Percentiles rank a stretch among this genome's conserved stretches.
Evolutionary conservation across 2,329 filamentous ascomycete species (phyloP).

Genomic region (Oidium heveae): DNA sequence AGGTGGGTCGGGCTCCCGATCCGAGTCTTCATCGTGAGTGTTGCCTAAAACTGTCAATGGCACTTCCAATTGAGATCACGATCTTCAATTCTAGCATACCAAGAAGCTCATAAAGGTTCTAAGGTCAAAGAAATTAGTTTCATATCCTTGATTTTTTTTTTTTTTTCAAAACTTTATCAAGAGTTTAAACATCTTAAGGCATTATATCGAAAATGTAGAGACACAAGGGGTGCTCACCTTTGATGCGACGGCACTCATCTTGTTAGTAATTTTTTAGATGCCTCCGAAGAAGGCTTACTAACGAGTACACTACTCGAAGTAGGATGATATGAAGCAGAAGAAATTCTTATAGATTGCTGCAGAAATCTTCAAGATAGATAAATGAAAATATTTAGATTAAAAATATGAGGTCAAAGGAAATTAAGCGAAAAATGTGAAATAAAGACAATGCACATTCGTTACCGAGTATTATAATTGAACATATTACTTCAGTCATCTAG

Average conservation of each 20-base stretch:
- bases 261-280: slow-evolving; percentile 14
- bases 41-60: slow-evolving; percentile 19
- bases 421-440: not conserved
- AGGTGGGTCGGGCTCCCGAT: slow-evolving; percentile 52
- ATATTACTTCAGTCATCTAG: not conserved
- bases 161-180: slow-evolving; percentile 1
- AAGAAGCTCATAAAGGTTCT: slow-evolving; percentile 98
- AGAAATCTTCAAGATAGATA: not conserved
- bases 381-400: not conserved
- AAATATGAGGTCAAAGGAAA: not conserved
- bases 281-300: slow-evolving; percentile 17
- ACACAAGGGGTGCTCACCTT: slow-evolving; percentile 6
- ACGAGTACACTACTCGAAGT: slow-evolving; percentile 15
- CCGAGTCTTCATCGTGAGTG: slow-evolving; percentile 37
- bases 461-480: not conserved
- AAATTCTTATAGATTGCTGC: slow-evolving; percentile 17
- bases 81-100: slow-evolving; percentile 31
- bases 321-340: slow-evolving; percentile 14
- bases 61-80: slow-evolving; percentile 6
- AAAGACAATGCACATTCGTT: not conserved
- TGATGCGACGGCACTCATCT: slow-evolving; percentile 16
- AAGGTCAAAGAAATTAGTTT: slow-evolving; percentile 16
- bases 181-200: not conserved
- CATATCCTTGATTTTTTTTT: slow-evolving; percentile 6
- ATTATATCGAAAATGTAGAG: not conserved